Evolutionary conservation across 345 rosid genomes (phyloP).

Genomic region (thale cress (Arabidopsis thaliana)): TAIR10.1 NC_003076.8:14539501-14540000

Average conservation of each 20-base stretch:
- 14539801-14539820: neutral
- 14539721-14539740: constrained; percentile 13
- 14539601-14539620: neutral
- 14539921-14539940: constrained; percentile 32
- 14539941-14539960: constrained; percentile 43
- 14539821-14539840: neutral
- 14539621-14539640: neutral
- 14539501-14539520: neutral
- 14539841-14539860: neutral
- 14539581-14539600: neutral
- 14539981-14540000: neutral
- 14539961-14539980: constrained; percentile 36
- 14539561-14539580: neutral
- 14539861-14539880: neutral
- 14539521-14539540: neutral
- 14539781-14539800: neutral
- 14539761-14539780: neutral
- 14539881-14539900: neutral
- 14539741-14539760: neutral
- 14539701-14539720: neutral
- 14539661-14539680: neutral
- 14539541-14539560: neutral
- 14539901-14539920: neutral
- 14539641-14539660: neutral
- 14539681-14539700: neutral